phyloP scores from a whole-genome alignment of 2,329 filamentous ascomycete genomes.

The Aspergillus fructus region DNA sequence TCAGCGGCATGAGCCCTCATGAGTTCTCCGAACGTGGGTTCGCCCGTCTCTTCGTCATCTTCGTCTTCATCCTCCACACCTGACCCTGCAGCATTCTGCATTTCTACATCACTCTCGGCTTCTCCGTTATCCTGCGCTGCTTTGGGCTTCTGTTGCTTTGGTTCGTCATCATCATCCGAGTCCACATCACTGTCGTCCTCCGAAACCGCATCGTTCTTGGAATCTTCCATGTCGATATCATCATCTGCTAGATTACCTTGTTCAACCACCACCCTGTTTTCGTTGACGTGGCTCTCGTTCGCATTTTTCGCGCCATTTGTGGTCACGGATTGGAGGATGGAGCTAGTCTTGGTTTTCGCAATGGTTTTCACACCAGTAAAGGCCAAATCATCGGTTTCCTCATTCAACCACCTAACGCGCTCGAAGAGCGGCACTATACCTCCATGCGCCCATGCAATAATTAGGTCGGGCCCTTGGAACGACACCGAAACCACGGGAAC shows the following conservation, averaged over 20 bases:
- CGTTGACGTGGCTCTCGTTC: slow-evolving; percentile 55
- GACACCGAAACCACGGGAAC: slow-evolving; percentile 46
- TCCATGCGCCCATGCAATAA: slow-evolving; percentile 50
- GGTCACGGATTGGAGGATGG: slow-evolving; percentile 46
- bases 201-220: slow-evolving; percentile 36
- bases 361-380: slow-evolving; percentile 48
- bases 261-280: slow-evolving; percentile 56
- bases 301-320: slow-evolving; percentile 55
- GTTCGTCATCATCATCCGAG: slow-evolving; percentile 22
- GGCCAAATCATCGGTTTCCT: slow-evolving; percentile 44
- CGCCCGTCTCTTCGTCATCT: slow-evolving; percentile 44
- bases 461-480: slow-evolving; percentile 47
- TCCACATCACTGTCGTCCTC: slow-evolving; percentile 25
- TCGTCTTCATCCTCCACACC: slow-evolving; percentile 28
- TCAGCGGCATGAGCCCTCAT: slow-evolving; percentile 68
- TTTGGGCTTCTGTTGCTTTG: slow-evolving; percentile 20
- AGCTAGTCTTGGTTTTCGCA: slow-evolving; percentile 43
- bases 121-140: slow-evolving; percentile 17
- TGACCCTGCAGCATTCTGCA: slow-evolving; percentile 39
- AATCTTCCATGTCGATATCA: slow-evolving; percentile 43
- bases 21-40: slow-evolving; percentile 84
- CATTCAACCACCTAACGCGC: slow-evolving; percentile 47
- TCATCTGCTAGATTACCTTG: slow-evolving; percentile 47
- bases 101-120: slow-evolving; percentile 26
- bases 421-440: slow-evolving; percentile 53